Conservation (phyloP, 352 stramenopile species). For the Phytophthora multivora region DNA sequence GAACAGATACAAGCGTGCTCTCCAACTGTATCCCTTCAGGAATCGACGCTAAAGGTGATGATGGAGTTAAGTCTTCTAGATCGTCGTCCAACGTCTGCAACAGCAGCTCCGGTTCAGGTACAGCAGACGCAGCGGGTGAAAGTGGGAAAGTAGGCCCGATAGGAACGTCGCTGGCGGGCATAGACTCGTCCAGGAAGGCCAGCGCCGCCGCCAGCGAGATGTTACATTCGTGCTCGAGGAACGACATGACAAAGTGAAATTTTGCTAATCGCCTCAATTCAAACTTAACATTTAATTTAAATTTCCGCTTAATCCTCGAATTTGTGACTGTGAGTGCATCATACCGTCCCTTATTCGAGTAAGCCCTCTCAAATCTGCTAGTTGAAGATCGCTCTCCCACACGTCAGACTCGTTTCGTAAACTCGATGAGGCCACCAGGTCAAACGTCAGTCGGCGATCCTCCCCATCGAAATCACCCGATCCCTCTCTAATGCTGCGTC, state of each 20-base stretch:
- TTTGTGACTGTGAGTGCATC: too few relatives aligned
- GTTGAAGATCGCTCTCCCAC: constrained; percentile 24
- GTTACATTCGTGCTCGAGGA: constrained; percentile 21
- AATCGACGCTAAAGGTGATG: neutral
- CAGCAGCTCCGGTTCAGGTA: constrained; percentile 7
- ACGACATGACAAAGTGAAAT: constrained; percentile 11
- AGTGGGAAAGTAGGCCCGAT: neutral
- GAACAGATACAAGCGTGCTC: neutral
- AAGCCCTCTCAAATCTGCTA: constrained; percentile 12
- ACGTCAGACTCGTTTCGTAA: constrained; percentile 22
- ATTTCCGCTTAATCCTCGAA: too few relatives aligned
- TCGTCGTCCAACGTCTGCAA: constrained; percentile 18
- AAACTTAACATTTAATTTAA: too few relatives aligned
- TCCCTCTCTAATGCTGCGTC: constrained; percentile 10
- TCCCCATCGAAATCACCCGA: neutral
- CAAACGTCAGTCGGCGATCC: constrained; percentile 19
- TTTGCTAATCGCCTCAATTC: neutral
- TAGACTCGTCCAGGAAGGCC: constrained; percentile 32
- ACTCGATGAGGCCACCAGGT: constrained; percentile 4
- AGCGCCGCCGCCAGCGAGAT: constrained; percentile 24
- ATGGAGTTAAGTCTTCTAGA: neutral
- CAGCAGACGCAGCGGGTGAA: neutral
- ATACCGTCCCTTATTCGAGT: too few relatives aligned
- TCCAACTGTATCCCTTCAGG: constrained; percentile 4
- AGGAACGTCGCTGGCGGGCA: neutral